Conservation (phyloP, 202 grass and related monocot genomes). For the Eragrostis tef region DNA sequence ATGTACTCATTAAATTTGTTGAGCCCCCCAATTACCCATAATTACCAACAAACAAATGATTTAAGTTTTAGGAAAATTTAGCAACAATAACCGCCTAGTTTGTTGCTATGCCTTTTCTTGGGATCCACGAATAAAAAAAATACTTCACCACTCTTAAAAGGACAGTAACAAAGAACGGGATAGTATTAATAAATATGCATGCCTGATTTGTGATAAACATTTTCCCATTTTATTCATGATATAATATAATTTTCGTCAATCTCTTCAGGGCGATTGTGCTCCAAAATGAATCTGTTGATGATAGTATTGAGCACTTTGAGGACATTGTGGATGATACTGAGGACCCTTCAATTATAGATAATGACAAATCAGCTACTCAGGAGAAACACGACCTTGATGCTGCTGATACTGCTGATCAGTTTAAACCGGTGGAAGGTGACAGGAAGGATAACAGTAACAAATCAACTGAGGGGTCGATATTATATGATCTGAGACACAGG, state of each 20-base stretch:
- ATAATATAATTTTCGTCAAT: constrained; percentile 43
- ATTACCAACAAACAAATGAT: neutral
- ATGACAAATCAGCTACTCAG: constrained; percentile 38
- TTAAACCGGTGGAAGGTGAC: constrained; percentile 13
- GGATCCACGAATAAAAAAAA: neutral
- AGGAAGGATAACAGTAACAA: constrained; percentile 43
- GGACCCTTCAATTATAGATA: constrained; percentile 46
- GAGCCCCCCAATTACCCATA: neutral
- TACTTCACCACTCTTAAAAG: neutral
- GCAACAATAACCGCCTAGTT: neutral
- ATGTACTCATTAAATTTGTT: neutral
- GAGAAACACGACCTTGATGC: constrained; percentile 51
- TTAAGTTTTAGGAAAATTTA: neutral
- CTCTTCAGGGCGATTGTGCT: constrained; percentile 71
- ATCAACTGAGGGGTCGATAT: constrained; percentile 45
- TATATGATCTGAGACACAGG: constrained; percentile 83
- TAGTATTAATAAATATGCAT: neutral
- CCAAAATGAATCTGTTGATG: constrained; percentile 91
- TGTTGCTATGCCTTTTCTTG: neutral
- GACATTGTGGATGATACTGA: constrained; percentile 73
- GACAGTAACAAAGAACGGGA: no score
- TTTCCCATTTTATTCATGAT: constrained; percentile 6
- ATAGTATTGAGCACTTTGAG: constrained; percentile 88
- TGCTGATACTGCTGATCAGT: constrained; percentile 41
- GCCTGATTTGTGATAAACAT: neutral